Conservation (phyloP, 2,329 filamentous ascomycete genomes). For the Lasiodiplodia gonubiensis region DNA sequence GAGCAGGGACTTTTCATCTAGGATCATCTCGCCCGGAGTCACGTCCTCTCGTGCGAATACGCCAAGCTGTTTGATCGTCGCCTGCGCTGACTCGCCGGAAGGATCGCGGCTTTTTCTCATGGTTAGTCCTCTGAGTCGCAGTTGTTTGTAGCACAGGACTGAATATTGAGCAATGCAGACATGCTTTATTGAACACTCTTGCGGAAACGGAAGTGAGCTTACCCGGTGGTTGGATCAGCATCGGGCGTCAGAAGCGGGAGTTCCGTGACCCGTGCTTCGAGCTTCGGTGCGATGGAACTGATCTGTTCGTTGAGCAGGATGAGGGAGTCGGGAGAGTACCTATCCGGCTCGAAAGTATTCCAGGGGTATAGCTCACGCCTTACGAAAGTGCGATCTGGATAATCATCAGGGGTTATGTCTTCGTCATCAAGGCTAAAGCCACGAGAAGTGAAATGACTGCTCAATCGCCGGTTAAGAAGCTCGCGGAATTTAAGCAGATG, state of each 20-base stretch:
- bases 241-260: constrained; percentile 67
- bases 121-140: constrained; percentile 3
- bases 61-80: constrained; percentile 78
- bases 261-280: constrained; percentile 76
- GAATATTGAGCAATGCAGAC: constrained; percentile 1
- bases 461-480: constrained; percentile 52
- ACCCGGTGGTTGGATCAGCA: constrained; percentile 10
- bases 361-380: constrained; percentile 69
- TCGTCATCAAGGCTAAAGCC: constrained; percentile 43
- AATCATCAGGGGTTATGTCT: constrained; percentile 58
- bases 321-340: constrained; percentile 62
- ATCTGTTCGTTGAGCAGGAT: constrained; percentile 74
- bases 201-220: neutral
- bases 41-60: constrained; percentile 88
- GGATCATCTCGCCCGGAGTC: constrained; percentile 72
- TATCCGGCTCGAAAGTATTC: constrained; percentile 66
- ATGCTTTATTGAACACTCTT: constrained; percentile 19
- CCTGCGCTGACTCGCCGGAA: constrained; percentile 54
- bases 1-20: constrained; percentile 83
- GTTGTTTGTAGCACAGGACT: neutral
- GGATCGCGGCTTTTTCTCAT: constrained; percentile 38
- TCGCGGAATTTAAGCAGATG: constrained; percentile 61
- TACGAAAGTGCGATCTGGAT: constrained; percentile 73
- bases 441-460: constrained; percentile 35
- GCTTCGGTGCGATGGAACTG: constrained; percentile 74